These are phyloP conservation scores for Phyllosticta ampelicida DNA, from an alignment of 2,329 filamentous ascomycete species.

Conservation along the genomic window DNA sequence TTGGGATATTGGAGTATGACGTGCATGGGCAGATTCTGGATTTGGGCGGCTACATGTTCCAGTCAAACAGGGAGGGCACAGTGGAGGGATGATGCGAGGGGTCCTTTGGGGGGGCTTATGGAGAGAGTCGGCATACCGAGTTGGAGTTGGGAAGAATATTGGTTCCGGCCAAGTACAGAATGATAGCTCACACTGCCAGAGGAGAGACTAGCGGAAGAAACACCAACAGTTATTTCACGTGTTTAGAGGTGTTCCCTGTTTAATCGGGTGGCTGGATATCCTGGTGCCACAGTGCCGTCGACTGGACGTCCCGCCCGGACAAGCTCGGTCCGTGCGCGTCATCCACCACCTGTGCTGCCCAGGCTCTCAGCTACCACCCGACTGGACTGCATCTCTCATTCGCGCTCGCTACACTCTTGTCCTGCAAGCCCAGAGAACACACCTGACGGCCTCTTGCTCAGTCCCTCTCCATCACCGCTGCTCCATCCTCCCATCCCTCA, in stretches of 20 bases:
- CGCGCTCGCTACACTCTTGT: conserved; percentile 2
- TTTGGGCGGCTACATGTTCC: conserved; percentile 9
- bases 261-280: conserved; percentile 7
- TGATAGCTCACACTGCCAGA: neutral
- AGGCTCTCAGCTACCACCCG: conserved; percentile 5
- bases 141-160: too few relatives aligned
- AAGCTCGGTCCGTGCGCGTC: conserved; percentile 1
- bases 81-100: neutral
- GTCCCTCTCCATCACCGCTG: neutral
- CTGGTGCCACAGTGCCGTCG: neutral
- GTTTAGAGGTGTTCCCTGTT: conserved; percentile 6
- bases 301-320: neutral
- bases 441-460: neutral
- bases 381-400: conserved; percentile 10
- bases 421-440: neutral
- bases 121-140: too few relatives aligned
- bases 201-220: too few relatives aligned
- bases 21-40: conserved; percentile 2
- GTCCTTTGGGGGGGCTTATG: too few relatives aligned
- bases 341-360: conserved; percentile 1
- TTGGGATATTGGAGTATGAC: conserved; percentile 1
- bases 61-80: conserved; percentile 2
- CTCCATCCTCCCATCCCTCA: neutral
- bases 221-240: conserved; percentile 1
- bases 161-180: neutral